Evolutionary conservation across 2,329 filamentous ascomycete species (phyloP).

Genomic region (Fusarium phyllophilum): DNA sequence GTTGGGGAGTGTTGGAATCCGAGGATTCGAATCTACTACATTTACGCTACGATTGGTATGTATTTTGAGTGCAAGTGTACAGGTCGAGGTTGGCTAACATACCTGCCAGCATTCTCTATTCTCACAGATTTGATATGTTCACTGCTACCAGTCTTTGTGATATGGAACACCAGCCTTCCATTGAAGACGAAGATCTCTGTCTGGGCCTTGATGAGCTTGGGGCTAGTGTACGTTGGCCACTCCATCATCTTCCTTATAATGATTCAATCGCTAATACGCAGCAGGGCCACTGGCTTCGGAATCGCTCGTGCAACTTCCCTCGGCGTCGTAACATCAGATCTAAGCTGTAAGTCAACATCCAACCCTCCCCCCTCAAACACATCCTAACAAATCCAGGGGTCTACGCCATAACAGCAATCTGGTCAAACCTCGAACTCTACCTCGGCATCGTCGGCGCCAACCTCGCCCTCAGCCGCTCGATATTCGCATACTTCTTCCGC

Average conservation of each 20-base stretch:
- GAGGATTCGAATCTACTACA: constrained; percentile 47
- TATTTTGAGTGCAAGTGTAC: background rate
- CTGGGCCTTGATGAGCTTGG: constrained; percentile 49
- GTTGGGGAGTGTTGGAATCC: constrained; percentile 46
- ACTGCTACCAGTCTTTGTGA: constrained; percentile 45
- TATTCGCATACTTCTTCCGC: constrained; percentile 31
- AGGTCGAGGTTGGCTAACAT: background rate
- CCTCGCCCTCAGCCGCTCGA: constrained; percentile 38
- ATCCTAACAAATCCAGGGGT: constrained; percentile 24
- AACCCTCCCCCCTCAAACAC: accelerated
- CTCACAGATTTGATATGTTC: constrained; percentile 34
- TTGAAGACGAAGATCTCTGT: constrained; percentile 45
- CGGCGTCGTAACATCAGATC: constrained; percentile 30
- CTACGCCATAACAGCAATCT: constrained; percentile 50
- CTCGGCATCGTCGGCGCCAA: constrained; percentile 52
- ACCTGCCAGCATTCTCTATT: constrained; percentile 20
- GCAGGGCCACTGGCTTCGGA: constrained; percentile 35
- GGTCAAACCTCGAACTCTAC: constrained; percentile 52
- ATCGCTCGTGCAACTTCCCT: constrained; percentile 37
- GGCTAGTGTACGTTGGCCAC: constrained; percentile 29
- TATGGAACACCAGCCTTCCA: constrained; percentile 49
- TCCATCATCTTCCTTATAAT: accelerated
- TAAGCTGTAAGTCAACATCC: constrained; percentile 28
- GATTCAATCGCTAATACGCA: background rate
- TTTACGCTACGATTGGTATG: constrained; percentile 47